These are phyloP conservation scores for Kodamaea restingae DNA, from an alignment of 805 yeast genomes.

Conservation along the genomic window DNA sequence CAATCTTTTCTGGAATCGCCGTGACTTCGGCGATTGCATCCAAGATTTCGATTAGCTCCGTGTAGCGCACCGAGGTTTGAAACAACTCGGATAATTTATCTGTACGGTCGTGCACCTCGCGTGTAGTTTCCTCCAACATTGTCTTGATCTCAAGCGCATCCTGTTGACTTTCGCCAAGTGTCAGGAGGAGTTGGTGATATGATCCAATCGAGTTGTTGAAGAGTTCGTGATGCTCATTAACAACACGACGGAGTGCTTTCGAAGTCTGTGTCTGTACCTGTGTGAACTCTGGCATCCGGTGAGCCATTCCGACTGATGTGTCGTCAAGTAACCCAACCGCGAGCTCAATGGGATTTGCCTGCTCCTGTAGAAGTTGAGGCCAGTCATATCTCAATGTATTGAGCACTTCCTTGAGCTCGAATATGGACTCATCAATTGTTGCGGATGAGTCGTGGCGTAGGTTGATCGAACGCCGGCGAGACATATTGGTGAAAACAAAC, in stretches of 20 bases:
- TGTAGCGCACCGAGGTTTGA: conserved; percentile 55
- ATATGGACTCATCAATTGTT: conserved; percentile 19
- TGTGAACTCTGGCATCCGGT: conserved; percentile 62
- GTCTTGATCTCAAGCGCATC: conserved; percentile 47
- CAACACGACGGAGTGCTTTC: conserved; percentile 59
- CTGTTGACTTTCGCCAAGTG: conserved; percentile 62
- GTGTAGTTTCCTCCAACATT: conserved; percentile 45
- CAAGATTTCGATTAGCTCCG: conserved; percentile 66
- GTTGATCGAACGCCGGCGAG: conserved; percentile 3
- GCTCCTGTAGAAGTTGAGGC: conserved; percentile 43
- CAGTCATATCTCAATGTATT: conserved; percentile 40
- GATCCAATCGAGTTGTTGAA: conserved; percentile 85
- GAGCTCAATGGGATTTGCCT: conserved; percentile 73
- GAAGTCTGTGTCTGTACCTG: conserved; percentile 56
- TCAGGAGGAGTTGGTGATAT: conserved; percentile 64
- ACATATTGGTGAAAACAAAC: conserved; percentile 1
- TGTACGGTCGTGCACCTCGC: conserved; percentile 49
- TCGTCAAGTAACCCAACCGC: conserved; percentile 82
- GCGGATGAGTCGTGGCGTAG: conserved; percentile 4
- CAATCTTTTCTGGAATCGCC: conserved; percentile 58
- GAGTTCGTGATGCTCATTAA: conserved; percentile 75
- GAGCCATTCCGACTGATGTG: conserved; percentile 88
- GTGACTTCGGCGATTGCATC: conserved; percentile 62
- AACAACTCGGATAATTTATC: conserved; percentile 62
- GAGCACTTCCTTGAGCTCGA: conserved; percentile 33